Evolutionary conservation across 2,329 filamentous ascomycete genomes (phyloP), one percentile per base, ranked within the genome.

Genomic region (Alternaria sp.): DNA sequence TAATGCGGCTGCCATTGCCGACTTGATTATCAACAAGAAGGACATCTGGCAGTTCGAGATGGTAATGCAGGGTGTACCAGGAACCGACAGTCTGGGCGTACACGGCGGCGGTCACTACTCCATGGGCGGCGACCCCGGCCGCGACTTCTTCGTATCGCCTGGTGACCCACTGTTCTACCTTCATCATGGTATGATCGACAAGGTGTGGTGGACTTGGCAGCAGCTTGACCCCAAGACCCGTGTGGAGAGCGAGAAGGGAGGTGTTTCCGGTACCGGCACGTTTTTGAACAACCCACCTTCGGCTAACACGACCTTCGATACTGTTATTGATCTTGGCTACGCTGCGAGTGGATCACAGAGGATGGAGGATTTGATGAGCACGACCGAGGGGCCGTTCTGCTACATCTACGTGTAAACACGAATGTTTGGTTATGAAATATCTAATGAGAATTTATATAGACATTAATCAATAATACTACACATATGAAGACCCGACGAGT

Each of bases 141-240:
- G 70, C 44, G 71, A 75, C 46, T 59, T 75, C 26, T 75, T 65
- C 44, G 54, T 57, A 16, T 73, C 70, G 2, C 72, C 73, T 7
- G 69, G 69, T 12, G 74, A 78, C 46, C 75, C 75, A 2, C n/a
- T 74, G 18, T 85, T 85, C 71, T 85, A 77, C 67, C 74, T 82
- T 20, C 82, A 84, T 65, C 82, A 85, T 59, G 70, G 57, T 1
- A 60, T 59, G 54, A 80, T 85, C 28, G 83, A 84, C 65, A 76
- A 80, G 11, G 70, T 77, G 1, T 85, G 78, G 78, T 82, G 80
- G 65, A 70, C 68, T 20, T 72, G 71, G 71, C 69, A 74, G 43
- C 81, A 81, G 54, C 66, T 81, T 20, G 78, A 84, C 55, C 66
- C 72, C 41, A 67, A 72, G 58, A 75, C 74, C 4, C 74, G 82